Conservation (phyloP, 257 asterid species). For the Nicotiana otophora region DNA sequence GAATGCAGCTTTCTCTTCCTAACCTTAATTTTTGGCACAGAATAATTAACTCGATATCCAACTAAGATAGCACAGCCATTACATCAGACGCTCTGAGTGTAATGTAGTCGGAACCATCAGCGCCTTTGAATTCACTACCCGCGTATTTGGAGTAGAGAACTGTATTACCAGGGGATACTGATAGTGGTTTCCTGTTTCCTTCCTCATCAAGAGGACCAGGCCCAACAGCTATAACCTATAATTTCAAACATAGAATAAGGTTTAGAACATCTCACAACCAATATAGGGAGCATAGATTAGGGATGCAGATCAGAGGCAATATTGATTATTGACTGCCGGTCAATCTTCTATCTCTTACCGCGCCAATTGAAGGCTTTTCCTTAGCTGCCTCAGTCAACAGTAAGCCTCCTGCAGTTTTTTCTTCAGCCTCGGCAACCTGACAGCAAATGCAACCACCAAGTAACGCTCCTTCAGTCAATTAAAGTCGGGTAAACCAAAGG, state of each 20-base stretch:
- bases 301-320: neutral
- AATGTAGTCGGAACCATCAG: slow-evolving; percentile 68
- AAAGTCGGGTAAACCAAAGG: neutral
- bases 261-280: neutral
- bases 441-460: neutral
- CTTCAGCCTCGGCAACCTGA: slow-evolving; percentile 84
- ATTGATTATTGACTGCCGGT: too few relatives aligned
- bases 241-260: neutral
- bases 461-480: neutral
- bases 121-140: slow-evolving; percentile 78
- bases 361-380: slow-evolving; percentile 94
- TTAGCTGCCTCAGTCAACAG: slow-evolving; percentile 69
- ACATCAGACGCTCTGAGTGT: slow-evolving; percentile 72
- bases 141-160: slow-evolving; percentile 87
- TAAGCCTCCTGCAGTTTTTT: slow-evolving; percentile 87
- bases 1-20: slow-evolving; percentile 4
- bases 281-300: neutral
- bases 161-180: slow-evolving; percentile 67
- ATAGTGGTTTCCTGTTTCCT: slow-evolving; percentile 64
- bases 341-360: slow-evolving; percentile 32
- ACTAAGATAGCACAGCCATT: slow-evolving; percentile 75
- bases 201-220: slow-evolving; percentile 85
- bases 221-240: slow-evolving; percentile 79
- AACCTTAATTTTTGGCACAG: slow-evolving; percentile 1
- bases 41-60: neutral